Evolutionary conservation across 768 basidiomycete species (phyloP), one percentile per base, ranked within the genome.

Genomic region (Leucocoprinus birnbaumii): DNA sequence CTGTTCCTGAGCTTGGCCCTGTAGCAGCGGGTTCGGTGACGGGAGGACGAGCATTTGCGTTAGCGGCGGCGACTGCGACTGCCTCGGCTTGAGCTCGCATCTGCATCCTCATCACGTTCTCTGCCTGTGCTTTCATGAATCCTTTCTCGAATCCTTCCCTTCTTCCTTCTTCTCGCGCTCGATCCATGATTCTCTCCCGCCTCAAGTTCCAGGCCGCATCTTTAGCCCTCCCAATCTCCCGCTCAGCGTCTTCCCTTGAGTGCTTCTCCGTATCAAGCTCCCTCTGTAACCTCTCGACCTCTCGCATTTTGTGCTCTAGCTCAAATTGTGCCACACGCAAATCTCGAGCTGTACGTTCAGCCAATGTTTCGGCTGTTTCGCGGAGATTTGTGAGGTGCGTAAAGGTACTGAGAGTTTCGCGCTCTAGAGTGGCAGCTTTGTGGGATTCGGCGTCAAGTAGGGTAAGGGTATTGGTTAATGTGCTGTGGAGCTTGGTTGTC

Each of bases 101-200:
- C 47, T 59, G 64, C 58, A 4, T 63, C 61, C 18, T 61, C 27
- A 65, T 56, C 22, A 54, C 53, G 26, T 65, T 59, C 55, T 75
- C 71, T 21, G 67, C 59, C 21, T 68, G 67, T 2, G 73, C 74
- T 44, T 70, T 69, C 54, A 65, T 63, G 73, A 76, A 50, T 59
- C 85, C 73, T 71, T 77, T 73, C 68, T 78, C 68, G 69, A 80
- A 66, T 61, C 85, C 68, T 66, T 67, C 61, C 65, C 68, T 74
- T 51, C 83, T 72, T 3, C 85, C 85, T 60, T 86, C 83, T 53
- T 85, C 83, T 51, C 79, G 73, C 1, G 85, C 85, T 44, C 68
- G 58, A 51, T 79, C 73, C 18, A 85, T 68, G 41, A 84, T 59
- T 13, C 75, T 71, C 55, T 82, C 76, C 60, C 81, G 79, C 8